Percentiles rank a stretch among this genome's conserved stretches.
Evolutionary conservation across 2,329 filamentous ascomycete genomes (phyloP).

Genomic region (Fusarium zealandicum): DNA sequence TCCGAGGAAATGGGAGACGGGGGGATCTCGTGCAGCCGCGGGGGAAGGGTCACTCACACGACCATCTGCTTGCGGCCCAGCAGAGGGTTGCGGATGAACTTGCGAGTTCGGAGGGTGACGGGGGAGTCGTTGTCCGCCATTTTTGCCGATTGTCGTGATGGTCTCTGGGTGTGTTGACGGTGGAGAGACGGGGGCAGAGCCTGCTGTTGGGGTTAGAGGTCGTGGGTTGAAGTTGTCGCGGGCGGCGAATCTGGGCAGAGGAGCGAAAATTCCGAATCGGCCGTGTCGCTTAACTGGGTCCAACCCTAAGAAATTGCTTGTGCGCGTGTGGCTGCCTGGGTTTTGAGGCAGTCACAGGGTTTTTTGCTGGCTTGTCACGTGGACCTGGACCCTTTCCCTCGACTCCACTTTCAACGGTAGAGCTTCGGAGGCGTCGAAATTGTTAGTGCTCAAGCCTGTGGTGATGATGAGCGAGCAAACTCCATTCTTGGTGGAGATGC

Average conservation of each 20-base stretch:
- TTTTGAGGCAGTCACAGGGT: conserved; percentile 22
- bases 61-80: conserved; percentile 99
- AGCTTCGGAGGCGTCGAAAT: conserved; percentile 31
- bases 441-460: conserved; percentile 2
- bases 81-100: conserved; percentile 99
- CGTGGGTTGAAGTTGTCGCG: conserved; percentile 45
- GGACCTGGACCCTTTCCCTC: not conserved
- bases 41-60: conserved; percentile 74
- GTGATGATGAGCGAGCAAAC: conserved; percentile 22
- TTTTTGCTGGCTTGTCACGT: conserved; percentile 31
- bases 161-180: conserved; percentile 46
- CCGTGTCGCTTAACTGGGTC: conserved; percentile 54
- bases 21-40: not conserved
- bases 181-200: conserved; percentile 42
- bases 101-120: conserved; percentile 94
- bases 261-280: conserved; percentile 47
- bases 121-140: conserved; percentile 86
- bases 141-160: conserved; percentile 62
- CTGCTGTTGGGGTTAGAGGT: conserved; percentile 39
- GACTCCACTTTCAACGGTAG: not conserved
- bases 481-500: conserved; percentile 34
- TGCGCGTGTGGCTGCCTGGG: conserved; percentile 22
- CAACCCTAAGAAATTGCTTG: conserved; percentile 51
- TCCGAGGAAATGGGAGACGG: conserved; percentile 8
- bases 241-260: conserved; percentile 40